Evolutionary conservation across 2,329 filamentous ascomycete species (phyloP).

Genomic region (Pestalotiopsis sp.): DNA sequence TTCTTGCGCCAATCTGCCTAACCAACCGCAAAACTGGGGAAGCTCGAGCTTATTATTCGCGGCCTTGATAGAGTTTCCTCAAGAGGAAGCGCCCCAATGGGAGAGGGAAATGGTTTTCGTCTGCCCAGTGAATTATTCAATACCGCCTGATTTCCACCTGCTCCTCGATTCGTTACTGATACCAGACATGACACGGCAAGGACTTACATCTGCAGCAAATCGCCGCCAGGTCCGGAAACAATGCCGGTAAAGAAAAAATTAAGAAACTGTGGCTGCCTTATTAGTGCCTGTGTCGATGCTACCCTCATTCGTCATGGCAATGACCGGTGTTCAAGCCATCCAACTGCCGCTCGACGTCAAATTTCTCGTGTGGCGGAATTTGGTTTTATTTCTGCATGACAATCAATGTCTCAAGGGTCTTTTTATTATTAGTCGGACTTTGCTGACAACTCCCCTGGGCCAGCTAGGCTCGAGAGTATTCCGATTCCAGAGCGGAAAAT

Average conservation of each 20-base stretch:
- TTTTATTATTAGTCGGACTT: not conserved
- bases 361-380: not conserved
- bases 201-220: not conserved
- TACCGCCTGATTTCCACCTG: not conserved
- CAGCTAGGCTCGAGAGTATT: not conserved
- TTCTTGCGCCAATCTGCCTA: not conserved
- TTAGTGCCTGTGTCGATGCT: not conserved
- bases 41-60: not conserved
- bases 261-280: not conserved
- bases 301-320: too few species aligned
- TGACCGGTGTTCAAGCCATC: not conserved
- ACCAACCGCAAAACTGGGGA: not conserved
- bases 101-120: not conserved
- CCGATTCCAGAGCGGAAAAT: not conserved
- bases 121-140: not conserved
- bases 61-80: too few species aligned
- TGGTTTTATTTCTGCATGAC: not conserved
- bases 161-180: not conserved
- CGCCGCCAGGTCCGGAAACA: not conserved
- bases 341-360: conserved; percentile 4
- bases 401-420: not conserved
- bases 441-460: too few species aligned
- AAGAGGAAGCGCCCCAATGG: not conserved
- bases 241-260: not conserved
- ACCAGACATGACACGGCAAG: not conserved